These are phyloP conservation scores for Paramecium primaurelia DNA, from an alignment of 73 alveolate species.

Conservation along the genomic window DNA sequence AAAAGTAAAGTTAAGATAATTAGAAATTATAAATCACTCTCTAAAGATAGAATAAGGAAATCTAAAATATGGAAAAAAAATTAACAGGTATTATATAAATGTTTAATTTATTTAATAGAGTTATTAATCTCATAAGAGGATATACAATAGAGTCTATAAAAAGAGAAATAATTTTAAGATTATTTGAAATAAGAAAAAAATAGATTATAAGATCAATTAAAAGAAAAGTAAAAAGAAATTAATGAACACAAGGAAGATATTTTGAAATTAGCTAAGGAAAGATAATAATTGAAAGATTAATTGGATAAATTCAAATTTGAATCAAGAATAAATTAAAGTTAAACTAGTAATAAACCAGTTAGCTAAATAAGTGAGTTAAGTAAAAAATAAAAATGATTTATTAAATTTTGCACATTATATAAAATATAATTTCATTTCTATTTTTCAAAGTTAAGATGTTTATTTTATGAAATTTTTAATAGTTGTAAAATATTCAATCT, in stretches of 20 bases:
- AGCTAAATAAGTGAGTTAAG: background rate
- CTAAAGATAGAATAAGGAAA: background rate
- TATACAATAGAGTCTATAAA: background rate
- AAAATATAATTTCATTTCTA: too few species aligned
- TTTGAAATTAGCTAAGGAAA: background rate
- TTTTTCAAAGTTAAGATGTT: background rate
- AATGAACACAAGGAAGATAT: background rate
- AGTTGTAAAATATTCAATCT: background rate
- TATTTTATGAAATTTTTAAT: too few species aligned
- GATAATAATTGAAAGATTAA: background rate
- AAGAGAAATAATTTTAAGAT: background rate
- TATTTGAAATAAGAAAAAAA: background rate
- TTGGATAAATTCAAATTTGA: background rate
- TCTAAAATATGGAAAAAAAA: constrained; percentile 1
- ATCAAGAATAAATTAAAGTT: background rate
- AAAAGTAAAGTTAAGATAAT: background rate
- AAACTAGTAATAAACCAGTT: background rate
- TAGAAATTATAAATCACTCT: background rate
- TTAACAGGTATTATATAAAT: background rate
- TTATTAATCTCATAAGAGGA: background rate
- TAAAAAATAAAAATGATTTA: background rate
- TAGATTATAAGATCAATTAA: background rate
- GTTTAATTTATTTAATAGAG: background rate
- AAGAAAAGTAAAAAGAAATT: background rate
- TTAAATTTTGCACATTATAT: background rate